Base-by-base conservation (phyloP, 2,329 filamentous ascomycete genomes). In the Diaporthe eres region DNA sequence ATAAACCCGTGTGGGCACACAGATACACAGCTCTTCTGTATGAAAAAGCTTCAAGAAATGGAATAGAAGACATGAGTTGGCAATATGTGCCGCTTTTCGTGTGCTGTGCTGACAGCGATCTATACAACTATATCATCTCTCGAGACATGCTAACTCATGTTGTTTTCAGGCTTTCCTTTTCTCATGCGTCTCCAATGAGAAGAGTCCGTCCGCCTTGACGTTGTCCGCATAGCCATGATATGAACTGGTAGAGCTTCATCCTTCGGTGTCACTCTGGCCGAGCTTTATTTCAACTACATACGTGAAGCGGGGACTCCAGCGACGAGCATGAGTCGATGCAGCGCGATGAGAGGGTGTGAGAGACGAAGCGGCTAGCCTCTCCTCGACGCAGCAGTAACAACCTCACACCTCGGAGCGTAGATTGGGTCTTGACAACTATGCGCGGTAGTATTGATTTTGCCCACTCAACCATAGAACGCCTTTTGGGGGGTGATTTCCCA, bases 401-500 rank as follows among this genome's bases (percentile, higher is more conserved):
- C 34, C 49, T 42, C 34, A 39, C n/a, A 42, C 34, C 65, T 70
- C n/a, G n/a, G 34, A 70, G 65, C 65, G 34, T 70, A 55, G 49
- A 55, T 70, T 70, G 49, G 34, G 51, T 55, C 47, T 70, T 55
- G 25, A 58, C 70, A 67, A 44, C 25, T 57, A 47, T 65, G 67
- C 42, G 25, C 60, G 42, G 63, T 57, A 67, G 15, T 72, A 63
- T 68, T 39, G 55, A 49, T 49, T 75, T 25, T 49, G 39, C 73
- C 60, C 44, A 63, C 71, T 72, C 57, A 67, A 72, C 74, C 74
- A 25, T 60, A 70, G 22, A 68, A 77, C 76, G 76, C 76, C 74
- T 25, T 71, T 47, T 63, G 31, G 72, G 72, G 47, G 61, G 39
- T 71, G 49, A 58, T 55, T 60, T 71, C 28, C 73, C 71, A 67